phyloP scores from a whole-genome alignment of 1,139 yeast genomes.

The Spathaspora jeffriesii region DNA sequence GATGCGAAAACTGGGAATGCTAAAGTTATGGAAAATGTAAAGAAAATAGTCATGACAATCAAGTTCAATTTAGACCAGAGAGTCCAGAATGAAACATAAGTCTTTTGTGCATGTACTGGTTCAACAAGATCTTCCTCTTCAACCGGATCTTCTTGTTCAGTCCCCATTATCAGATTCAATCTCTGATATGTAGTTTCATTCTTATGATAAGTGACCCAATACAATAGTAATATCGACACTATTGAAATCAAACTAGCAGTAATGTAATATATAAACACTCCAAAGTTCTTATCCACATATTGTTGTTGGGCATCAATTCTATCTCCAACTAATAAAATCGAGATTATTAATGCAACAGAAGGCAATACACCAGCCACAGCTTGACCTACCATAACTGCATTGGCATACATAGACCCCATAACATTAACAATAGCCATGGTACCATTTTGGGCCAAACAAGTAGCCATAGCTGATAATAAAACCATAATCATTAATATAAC shows the following conservation, averaged over 20 bases:
- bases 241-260: constrained; percentile 67
- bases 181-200: constrained; percentile 21
- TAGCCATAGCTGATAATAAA: constrained; percentile 59
- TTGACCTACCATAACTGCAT: constrained; percentile 93
- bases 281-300: constrained; percentile 41
- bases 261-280: constrained; percentile 65
- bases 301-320: constrained; percentile 16
- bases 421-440: constrained; percentile 85
- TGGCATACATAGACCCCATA: constrained; percentile 75
- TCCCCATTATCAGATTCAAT: constrained; percentile 16
- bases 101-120: constrained; percentile 19
- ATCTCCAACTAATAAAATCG: constrained; percentile 50
- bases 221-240: constrained; percentile 43
- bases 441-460: constrained; percentile 85
- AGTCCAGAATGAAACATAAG: constrained; percentile 46
- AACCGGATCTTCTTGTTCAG: constrained; percentile 5
- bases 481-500: constrained; percentile 57
- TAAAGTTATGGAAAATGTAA: constrained; percentile 75
- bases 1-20: constrained; percentile 92
- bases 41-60: constrained; percentile 70
- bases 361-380: constrained; percentile 94
- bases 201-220: constrained; percentile 28
- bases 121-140: constrained; percentile 13
- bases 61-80: constrained; percentile 60
- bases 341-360: constrained; percentile 67